Conservation (phyloP, 371 early-diverging fungal genomes). For the Mucor irregularis region DNA sequence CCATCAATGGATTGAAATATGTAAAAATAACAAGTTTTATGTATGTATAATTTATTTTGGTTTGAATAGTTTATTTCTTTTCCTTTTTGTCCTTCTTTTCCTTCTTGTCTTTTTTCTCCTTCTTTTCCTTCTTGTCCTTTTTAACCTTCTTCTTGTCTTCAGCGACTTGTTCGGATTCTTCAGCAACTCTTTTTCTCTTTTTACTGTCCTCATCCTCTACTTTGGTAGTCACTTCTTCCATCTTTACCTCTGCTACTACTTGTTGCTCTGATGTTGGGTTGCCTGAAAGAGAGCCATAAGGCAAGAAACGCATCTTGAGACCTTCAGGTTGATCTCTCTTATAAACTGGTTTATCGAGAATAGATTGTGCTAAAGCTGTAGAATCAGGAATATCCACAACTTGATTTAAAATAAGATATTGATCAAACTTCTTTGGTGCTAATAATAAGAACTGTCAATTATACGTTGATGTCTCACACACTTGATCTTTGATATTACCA, state of each 20-base stretch:
- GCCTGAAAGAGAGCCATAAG: constrained; percentile 46
- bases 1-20: no score
- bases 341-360: constrained; percentile 34
- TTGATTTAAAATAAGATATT: constrained; percentile 43
- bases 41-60: no score
- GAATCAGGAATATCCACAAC: constrained; percentile 46
- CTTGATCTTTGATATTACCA: constrained; percentile 22
- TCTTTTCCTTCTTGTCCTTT: constrained; percentile 19
- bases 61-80: constrained; percentile 8
- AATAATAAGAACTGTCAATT: no score
- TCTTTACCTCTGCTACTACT: not conserved
- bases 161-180: constrained; percentile 3
- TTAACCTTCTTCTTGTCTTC: constrained; percentile 17
- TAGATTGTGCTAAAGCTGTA: constrained; percentile 34
- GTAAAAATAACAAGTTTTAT: no score
- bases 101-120: constrained; percentile 18
- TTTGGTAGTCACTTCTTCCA: constrained; percentile 5
- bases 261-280: not conserved
- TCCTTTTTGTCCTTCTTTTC: constrained; percentile 9
- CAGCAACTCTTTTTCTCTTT: constrained; percentile 13
- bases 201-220: constrained; percentile 2
- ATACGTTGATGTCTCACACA: not conserved
- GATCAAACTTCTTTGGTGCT: constrained; percentile 40
- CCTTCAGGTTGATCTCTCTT: constrained; percentile 50
- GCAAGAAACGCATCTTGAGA: constrained; percentile 47